phyloP scores from a whole-genome alignment of 129 eudicot species.

The Sambucus nigra region DNA sequence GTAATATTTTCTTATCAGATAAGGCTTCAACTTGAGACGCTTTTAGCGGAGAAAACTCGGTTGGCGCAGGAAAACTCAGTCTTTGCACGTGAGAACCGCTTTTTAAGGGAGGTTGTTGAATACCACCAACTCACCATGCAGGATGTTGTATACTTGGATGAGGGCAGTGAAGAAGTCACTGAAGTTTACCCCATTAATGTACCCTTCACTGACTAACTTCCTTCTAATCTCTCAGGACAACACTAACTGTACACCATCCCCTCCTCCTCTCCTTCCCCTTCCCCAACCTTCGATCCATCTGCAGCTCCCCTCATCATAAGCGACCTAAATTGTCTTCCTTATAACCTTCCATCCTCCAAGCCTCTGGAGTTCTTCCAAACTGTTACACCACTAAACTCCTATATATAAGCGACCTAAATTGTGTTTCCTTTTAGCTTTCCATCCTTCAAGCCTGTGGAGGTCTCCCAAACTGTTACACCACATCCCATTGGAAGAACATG shows the following conservation, averaged over 20 bases:
- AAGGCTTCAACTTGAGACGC: slow-evolving; percentile 91
- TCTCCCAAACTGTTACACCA: slow-evolving; percentile 1
- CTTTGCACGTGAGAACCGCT: slow-evolving; percentile 86
- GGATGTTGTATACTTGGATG: slow-evolving; percentile 87
- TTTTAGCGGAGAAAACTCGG: slow-evolving; percentile 92
- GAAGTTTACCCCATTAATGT: slow-evolving; percentile 62
- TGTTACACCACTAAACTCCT: too few relatives aligned
- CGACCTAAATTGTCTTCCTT: too few relatives aligned
- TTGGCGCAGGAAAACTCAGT: slow-evolving; percentile 93
- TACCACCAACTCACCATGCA: slow-evolving; percentile 98
- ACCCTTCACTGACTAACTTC: slow-evolving; percentile 17
- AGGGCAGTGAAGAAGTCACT: slow-evolving; percentile 74
- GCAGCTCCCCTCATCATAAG: too few relatives aligned
- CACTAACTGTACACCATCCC: slow-evolving; percentile 16
- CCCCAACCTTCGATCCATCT: too few relatives aligned
- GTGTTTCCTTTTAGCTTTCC: too few relatives aligned
- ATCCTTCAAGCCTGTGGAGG: slow-evolving; percentile 20
- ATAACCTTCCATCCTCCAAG: too few relatives aligned
- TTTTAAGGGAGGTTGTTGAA: slow-evolving; percentile 86
- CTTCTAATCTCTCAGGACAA: slow-evolving; percentile 16
- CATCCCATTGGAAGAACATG: slow-evolving; percentile 2
- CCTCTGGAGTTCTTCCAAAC: too few relatives aligned
- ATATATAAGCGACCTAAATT: not conserved
- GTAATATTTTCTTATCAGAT: slow-evolving; percentile 59
- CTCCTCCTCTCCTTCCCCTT: slow-evolving; percentile 27